Percentiles rank a stretch among this genome's conserved stretches.
Conservation (phyloP, 495 filamentous ascomycete species). For the Parathielavia appendiculata region DNA sequence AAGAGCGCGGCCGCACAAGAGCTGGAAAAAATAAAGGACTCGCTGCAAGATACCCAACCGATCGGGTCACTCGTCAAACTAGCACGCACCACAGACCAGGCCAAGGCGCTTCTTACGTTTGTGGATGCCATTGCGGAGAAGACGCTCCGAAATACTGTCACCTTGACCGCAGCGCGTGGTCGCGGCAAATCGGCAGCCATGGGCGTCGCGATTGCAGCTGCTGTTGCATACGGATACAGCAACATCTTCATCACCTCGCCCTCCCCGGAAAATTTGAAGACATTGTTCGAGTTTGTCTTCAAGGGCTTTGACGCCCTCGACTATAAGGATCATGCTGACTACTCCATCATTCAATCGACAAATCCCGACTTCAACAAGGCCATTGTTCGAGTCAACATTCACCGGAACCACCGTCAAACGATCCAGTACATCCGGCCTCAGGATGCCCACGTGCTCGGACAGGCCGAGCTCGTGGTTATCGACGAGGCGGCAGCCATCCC, state of each 20-base stretch:
- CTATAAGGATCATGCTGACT: constrained; percentile 92
- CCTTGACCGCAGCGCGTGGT: constrained; percentile 89
- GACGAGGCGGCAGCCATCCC: constrained; percentile 98
- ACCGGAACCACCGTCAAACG: constrained; percentile 92
- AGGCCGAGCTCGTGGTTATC: constrained; percentile 93
- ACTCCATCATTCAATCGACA: constrained; percentile 96
- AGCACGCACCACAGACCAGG: constrained; percentile 89
- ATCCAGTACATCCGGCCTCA: constrained; percentile 98
- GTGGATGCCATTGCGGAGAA: constrained; percentile 96
- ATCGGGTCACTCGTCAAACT: constrained; percentile 78
- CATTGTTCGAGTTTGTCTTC: constrained; percentile 96
- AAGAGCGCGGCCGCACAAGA: constrained; percentile 66
- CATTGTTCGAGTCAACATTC: constrained; percentile 93
- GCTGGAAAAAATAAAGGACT: constrained; percentile 81
- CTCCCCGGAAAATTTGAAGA: constrained; percentile 97
- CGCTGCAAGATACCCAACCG: constrained; percentile 75
- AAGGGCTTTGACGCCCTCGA: constrained; percentile 93
- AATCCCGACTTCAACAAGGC: constrained; percentile 99
- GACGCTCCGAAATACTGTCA: constrained; percentile 86
- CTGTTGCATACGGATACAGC: constrained; percentile 92
- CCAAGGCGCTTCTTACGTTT: constrained; percentile 89
- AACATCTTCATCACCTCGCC: constrained; percentile 99
- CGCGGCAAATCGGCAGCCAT: constrained; percentile 95
- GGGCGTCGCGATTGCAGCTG: constrained; percentile 89
- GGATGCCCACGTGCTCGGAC: constrained; percentile 88